Evolutionary conservation across 225 moss, liverwort and hornwort genomes (phyloP).

Genomic region (Neckera pumila): DNA sequence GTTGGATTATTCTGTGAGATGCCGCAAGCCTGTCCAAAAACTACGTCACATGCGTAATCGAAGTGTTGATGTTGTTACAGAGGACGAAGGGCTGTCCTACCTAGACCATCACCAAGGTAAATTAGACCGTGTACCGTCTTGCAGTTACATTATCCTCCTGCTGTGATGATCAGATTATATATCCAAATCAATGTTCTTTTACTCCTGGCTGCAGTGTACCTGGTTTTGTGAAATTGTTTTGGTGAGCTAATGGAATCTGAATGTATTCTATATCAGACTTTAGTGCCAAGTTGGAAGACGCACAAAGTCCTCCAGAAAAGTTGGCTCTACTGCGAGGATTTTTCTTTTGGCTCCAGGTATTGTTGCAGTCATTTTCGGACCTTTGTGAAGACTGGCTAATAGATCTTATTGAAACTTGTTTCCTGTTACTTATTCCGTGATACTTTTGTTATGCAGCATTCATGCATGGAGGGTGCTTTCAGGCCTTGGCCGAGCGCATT

Average conservation of each 20-base stretch:
- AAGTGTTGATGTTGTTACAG: slow-evolving; percentile 19
- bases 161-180: background rate
- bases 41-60: slow-evolving; percentile 41
- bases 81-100: slow-evolving; percentile 35
- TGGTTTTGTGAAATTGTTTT: background rate
- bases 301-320: slow-evolving; percentile 14
- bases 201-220: background rate
- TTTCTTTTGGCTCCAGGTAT: slow-evolving; percentile 61
- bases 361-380: background rate
- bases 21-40: slow-evolving; percentile 30
- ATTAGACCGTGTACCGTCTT: background rate
- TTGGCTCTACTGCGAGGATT: slow-evolving; percentile 42
- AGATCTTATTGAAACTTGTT: background rate
- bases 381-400: background rate
- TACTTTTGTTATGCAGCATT: slow-evolving; percentile 26
- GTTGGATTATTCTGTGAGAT: slow-evolving; percentile 5
- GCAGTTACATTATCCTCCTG: background rate
- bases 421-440: background rate
- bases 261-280: slow-evolving; percentile 20
- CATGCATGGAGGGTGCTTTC: slow-evolving; percentile 64
- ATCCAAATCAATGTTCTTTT: background rate
- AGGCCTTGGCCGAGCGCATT: slow-evolving; percentile 29
- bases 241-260: background rate
- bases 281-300: slow-evolving; percentile 15
- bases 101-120: slow-evolving; percentile 49